A percentile compares a stretch with the other conserved stretches of the same genome.
phyloP scores from a whole-genome alignment of 1,284 basidiomycete genomes.

The Kwoniella shivajii region DNA sequence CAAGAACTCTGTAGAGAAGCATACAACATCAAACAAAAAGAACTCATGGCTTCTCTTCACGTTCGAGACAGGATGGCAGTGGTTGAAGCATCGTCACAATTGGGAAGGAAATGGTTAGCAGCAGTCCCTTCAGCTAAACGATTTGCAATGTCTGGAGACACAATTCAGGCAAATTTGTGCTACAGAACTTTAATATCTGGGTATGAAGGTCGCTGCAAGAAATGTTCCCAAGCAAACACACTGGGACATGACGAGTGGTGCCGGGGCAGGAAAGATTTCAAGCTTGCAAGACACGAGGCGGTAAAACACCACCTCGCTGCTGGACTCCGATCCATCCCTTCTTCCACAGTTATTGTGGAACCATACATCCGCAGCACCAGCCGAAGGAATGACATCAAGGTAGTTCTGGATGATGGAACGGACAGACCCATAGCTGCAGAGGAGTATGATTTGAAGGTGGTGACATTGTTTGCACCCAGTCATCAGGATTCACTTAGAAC shows the following conservation, averaged over 20 bases:
- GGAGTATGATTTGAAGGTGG: not conserved
- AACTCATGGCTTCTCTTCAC: no score
- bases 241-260: not conserved
- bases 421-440: not conserved
- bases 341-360: no score
- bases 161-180: not conserved
- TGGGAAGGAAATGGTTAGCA: no score
- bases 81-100: no score
- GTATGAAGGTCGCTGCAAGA: not conserved
- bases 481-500: not conserved
- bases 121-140: no score
- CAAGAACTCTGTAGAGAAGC: no score
- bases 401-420: no score
- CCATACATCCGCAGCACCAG: no score
- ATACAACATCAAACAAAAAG: no score
- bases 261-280: not conserved
- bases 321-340: no score
- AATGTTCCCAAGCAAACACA: not conserved
- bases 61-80: no score
- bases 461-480: not conserved
- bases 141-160: slow-evolving; percentile 5
- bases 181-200: not conserved
- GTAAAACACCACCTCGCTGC: slow-evolving; percentile 1
- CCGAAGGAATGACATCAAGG: no score
- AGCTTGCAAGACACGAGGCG: slow-evolving; percentile 11